A percentile compares a stretch with the other conserved stretches of the same genome.
phyloP scores from a whole-genome alignment of 352 stramenopile genomes.

The Phytophthora boehmeriae region DNA sequence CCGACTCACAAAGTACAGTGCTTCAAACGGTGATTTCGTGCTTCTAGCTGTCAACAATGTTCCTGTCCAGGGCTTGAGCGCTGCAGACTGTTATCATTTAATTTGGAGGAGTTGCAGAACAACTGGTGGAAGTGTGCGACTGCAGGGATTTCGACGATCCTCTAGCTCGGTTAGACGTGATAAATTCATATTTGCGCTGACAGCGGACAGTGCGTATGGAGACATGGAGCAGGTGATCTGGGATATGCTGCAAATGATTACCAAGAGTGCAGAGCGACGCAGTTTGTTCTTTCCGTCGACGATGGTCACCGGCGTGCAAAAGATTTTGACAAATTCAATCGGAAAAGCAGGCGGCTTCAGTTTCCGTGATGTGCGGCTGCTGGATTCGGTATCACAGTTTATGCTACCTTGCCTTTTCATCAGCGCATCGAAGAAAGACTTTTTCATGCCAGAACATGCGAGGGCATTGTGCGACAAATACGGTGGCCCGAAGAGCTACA shows the following conservation, averaged over 20 bases:
- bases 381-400: slow-evolving; percentile 50
- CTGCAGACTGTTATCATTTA: slow-evolving; percentile 40
- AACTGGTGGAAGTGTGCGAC: slow-evolving; percentile 20
- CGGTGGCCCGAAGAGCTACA: slow-evolving; percentile 60
- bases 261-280: slow-evolving; percentile 71
- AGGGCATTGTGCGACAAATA: slow-evolving; percentile 59
- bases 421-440: slow-evolving; percentile 73
- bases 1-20: slow-evolving; percentile 61
- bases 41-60: slow-evolving; percentile 63
- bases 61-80: slow-evolving; percentile 47
- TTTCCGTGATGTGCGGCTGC: slow-evolving; percentile 55
- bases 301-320: slow-evolving; percentile 72
- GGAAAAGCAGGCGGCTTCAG: slow-evolving; percentile 64
- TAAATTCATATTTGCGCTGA: slow-evolving; percentile 68
- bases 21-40: slow-evolving; percentile 68
- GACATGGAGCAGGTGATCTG: slow-evolving; percentile 80
- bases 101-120: slow-evolving; percentile 33
- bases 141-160: slow-evolving; percentile 37
- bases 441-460: slow-evolving; percentile 69
- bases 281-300: slow-evolving; percentile 62
- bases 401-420: slow-evolving; percentile 69
- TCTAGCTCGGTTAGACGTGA: slow-evolving; percentile 23
- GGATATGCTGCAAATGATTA: slow-evolving; percentile 78
- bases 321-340: slow-evolving; percentile 72
- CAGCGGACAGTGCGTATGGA: slow-evolving; percentile 67